Base-by-base conservation (phyloP, 139 green algal species). In the Volvox africanus region DNA sequence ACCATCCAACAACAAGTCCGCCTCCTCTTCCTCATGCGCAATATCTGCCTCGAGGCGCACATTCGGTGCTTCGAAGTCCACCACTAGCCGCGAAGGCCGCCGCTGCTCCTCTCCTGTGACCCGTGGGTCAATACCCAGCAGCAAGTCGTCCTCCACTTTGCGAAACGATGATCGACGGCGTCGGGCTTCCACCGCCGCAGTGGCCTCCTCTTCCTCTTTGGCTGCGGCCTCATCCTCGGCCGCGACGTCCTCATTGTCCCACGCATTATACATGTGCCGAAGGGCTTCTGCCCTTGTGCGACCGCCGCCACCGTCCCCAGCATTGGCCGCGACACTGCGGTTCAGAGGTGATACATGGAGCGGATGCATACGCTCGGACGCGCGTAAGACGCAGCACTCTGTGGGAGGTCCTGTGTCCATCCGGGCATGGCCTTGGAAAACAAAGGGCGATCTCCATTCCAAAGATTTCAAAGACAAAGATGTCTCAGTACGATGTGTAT, bases 231-330 rank as follows among this genome's bases (percentile, higher is more conserved):
- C 85, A 13, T 32, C 85, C 85, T 89, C 69, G 69, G 37, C 85
- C 37, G 44, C 69, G 18, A 89, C 12, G 28, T 73, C 69, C 85
- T 89, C 85, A 14, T n/a, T 28, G 44, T 89, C 85, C 19, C 78
- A 75, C 0, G 62, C 16, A 1, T 0, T 36, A 30, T 75, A 89
- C 37, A 82, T 36, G 26, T 11, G 20, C 1, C 85, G 85, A 17
- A 89, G 85, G 18, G 20, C 55, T 6, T 73, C 68, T 5, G 68
- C 84, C 36, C 9, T 12, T 0, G 32, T 11, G 5, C 55, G 62
- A 1, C 62, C 80, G 28, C 14, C 50, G 80, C 55, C 80, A 35
- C 75, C 75, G 76, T 2, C 76, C 22, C 24, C 78, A 24, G 78
- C 78, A 67, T 24, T 36, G 16, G 20, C 78, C 32, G 32, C 28